These are phyloP conservation scores for Penicillium odoratum DNA, from an alignment of 495 filamentous ascomycete species.

Conservation along the genomic window DNA sequence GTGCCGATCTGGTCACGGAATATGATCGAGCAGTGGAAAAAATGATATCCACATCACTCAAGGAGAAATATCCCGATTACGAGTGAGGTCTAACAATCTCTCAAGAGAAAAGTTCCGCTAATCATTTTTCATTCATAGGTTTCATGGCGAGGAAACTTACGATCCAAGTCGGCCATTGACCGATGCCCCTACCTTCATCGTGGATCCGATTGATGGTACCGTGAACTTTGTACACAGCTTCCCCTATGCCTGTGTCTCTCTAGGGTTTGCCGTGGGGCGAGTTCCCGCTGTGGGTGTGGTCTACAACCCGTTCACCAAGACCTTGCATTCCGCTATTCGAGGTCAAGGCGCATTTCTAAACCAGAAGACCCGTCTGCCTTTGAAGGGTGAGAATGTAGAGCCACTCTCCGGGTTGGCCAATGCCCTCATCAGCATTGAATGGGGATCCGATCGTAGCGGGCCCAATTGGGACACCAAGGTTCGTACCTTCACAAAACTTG, in stretches of 20 bases:
- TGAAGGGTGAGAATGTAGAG: conserved; percentile 46
- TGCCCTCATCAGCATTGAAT: conserved; percentile 72
- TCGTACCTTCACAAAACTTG: conserved; percentile 67
- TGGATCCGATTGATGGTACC: conserved; percentile 89
- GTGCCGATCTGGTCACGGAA: conserved; percentile 83
- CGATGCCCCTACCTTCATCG: conserved; percentile 75
- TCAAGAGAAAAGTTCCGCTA: neutral
- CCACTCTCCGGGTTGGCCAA: conserved; percentile 59
- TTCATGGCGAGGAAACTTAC: conserved; percentile 88
- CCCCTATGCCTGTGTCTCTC: conserved; percentile 78
- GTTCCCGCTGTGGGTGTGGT: conserved; percentile 74
- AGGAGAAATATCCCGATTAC: conserved; percentile 64
- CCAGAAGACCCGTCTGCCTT: conserved; percentile 51
- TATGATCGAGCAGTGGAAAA: conserved; percentile 81
- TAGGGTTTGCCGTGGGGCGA: conserved; percentile 68
- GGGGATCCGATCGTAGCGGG: conserved; percentile 72
- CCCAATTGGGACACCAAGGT: conserved; percentile 74
- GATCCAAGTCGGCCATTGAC: conserved; percentile 64
- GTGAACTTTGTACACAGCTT: conserved; percentile 85
- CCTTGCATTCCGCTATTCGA: conserved; percentile 68
- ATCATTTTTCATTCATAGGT: conserved; percentile 29
- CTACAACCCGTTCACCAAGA: conserved; percentile 74
- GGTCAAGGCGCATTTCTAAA: conserved; percentile 69
- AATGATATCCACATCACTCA: conserved; percentile 66
- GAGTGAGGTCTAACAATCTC: conserved; percentile 30